Base-by-base conservation (phyloP, 345 rosid genomes). In the Euphorbia pulcherrima region DNA sequence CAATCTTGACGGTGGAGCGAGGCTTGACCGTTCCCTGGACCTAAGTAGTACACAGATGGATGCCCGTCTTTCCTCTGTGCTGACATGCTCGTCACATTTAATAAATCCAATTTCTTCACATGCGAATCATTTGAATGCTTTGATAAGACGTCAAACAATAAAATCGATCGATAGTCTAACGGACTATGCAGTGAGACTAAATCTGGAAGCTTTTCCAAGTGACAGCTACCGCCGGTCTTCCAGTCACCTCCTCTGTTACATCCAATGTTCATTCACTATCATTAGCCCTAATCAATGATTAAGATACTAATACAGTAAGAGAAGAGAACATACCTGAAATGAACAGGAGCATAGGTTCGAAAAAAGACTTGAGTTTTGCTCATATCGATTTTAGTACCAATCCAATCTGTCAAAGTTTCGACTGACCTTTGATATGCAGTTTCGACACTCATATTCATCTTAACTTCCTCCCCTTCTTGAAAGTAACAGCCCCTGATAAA, bases 51-150 rank as follows among this genome's bases (percentile, higher is more conserved):
- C 16, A 91, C 21, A 27, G 99, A 91, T 12, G 89, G 76, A 54
- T 94, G 97, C 50, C 97, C 99, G 30, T 89, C 92, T 72, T 88
- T 91, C 77, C 97, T 89, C 67, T 44, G 79, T 58, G 86, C 83
- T 14, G 95, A 60, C 96, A 89, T 88, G 21, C 35, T 53, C 0
- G 99, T 91, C 20, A 89, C 76, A 62, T 94, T 89, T 83, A 91
- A 77, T 60, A 94, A 61, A 17, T 75, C 68, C 17, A 88, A 47
- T 51, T 79, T 77, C 55, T 57, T 63, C 23, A 35, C 56, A 3
- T 39, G 56, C 18, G 81, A 76, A 39, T 56, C 66, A 50, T 75
- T 83, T 12, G 77, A 72, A 68, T 72, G 74, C 40, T 48, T 51
- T 6, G 83, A 80, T 62, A 87, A 65, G 44, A 85, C 84, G 5